Evolutionary conservation across 1,284 basidiomycete genomes (phyloP).

Genomic region (Takashimella tepidaria): DNA sequence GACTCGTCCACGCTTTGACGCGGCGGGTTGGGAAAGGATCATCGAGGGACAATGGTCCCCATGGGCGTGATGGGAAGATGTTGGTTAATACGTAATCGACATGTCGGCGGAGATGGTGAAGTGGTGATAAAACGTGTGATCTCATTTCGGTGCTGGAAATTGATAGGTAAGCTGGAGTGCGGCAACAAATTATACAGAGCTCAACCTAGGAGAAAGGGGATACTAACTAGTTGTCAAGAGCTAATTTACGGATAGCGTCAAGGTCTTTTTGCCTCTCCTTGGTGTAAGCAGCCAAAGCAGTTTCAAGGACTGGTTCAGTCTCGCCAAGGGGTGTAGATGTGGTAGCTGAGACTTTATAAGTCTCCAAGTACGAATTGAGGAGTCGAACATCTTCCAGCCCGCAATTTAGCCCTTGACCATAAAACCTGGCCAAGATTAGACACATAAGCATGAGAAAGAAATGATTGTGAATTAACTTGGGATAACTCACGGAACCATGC

Average conservation of each 20-base stretch:
- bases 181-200: neutral
- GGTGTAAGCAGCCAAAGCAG: slow-evolving; percentile 71
- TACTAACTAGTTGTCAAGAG: slow-evolving; percentile 91
- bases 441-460: neutral
- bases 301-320: slow-evolving; percentile 53
- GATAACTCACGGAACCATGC: slow-evolving; percentile 63
- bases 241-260: slow-evolving; percentile 81
- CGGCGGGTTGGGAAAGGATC: slow-evolving; percentile 47
- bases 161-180: slow-evolving; percentile 5
- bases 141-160: slow-evolving; percentile 83
- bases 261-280: slow-evolving; percentile 78
- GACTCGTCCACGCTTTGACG: slow-evolving; percentile 75
- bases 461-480: neutral
- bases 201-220: no score
- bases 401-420: slow-evolving; percentile 96
- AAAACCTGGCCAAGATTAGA: slow-evolving; percentile 65
- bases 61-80: slow-evolving; percentile 56
- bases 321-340: slow-evolving; percentile 35
- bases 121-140: slow-evolving; percentile 75
- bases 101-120: slow-evolving; percentile 73
- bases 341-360: slow-evolving; percentile 57
- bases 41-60: slow-evolving; percentile 56
- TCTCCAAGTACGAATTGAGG: slow-evolving; percentile 67
- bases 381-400: slow-evolving; percentile 95
- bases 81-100: slow-evolving; percentile 61